phyloP scores from a whole-genome alignment of 2,329 filamentous ascomycete genomes.

The Lasiodiplodia theobromae region DNA sequence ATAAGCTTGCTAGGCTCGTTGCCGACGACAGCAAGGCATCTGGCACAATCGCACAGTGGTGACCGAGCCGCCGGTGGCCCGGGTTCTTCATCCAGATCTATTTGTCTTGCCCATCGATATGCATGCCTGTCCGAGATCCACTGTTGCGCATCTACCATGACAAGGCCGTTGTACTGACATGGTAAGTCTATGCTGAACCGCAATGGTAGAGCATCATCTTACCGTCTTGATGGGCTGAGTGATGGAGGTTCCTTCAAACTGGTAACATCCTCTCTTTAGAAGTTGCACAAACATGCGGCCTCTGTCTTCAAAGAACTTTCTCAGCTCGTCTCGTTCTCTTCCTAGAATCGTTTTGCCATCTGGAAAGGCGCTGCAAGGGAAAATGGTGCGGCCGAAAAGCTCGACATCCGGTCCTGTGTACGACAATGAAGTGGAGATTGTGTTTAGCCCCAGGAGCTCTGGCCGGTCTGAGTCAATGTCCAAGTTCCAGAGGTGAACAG shows the following conservation, averaged over 20 bases:
- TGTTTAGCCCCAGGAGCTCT: background rate
- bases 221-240: constrained; percentile 24
- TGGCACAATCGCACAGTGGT: constrained; percentile 30
- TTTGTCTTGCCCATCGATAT: constrained; percentile 4
- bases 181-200: background rate
- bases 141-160: constrained; percentile 32
- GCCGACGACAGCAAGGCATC: constrained; percentile 28
- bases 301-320: constrained; percentile 30
- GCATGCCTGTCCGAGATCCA: constrained; percentile 13
- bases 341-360: constrained; percentile 27
- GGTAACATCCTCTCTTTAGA: constrained; percentile 30
- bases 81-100: constrained; percentile 24
- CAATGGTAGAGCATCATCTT: background rate
- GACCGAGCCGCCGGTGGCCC: constrained; percentile 23
- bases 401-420: too few species aligned
- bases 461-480: constrained; percentile 15
- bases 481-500: constrained; percentile 31
- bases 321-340: constrained; percentile 27
- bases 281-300: constrained; percentile 29
- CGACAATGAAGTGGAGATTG: too few species aligned
- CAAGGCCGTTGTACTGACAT: constrained; percentile 29
- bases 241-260: constrained; percentile 29
- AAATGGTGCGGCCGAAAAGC: background rate
- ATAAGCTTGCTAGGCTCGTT: constrained; percentile 10
- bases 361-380: background rate